A percentile compares a stretch with the other conserved stretches of the same genome.
phyloP scores from a whole-genome alignment of 768 basidiomycete species.

The Tephrocybe sp. region DNA sequence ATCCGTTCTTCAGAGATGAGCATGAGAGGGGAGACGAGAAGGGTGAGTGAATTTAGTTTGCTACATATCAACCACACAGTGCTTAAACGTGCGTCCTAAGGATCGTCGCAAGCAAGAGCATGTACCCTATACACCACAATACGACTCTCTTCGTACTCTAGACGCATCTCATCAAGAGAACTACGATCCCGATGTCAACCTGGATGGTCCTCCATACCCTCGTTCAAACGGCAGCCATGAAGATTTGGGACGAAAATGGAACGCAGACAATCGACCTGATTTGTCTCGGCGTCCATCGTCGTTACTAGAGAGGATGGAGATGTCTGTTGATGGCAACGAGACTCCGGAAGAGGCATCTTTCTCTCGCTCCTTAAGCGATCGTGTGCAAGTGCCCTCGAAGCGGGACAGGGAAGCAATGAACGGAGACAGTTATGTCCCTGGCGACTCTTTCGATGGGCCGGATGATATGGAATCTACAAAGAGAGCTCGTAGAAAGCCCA shows the following conservation, averaged over 20 bases:
- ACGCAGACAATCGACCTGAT: constrained; percentile 11
- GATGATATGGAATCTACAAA: constrained; percentile 21
- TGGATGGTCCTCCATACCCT: neutral
- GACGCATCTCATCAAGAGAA: neutral
- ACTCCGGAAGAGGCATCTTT: constrained; percentile 5
- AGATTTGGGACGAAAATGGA: neutral
- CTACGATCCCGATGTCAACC: neutral
- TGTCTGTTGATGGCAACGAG: constrained; percentile 19
- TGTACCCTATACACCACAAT: neutral
- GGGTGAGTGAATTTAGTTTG: neutral
- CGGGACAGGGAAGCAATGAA: constrained; percentile 36
- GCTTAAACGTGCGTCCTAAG: neutral
- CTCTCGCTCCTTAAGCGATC: constrained; percentile 33
- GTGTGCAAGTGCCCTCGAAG: constrained; percentile 39
- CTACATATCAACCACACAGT: neutral
- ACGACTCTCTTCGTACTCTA: neutral
- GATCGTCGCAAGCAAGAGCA: neutral
- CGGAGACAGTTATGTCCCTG: constrained; percentile 10
- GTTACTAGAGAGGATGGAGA: constrained; percentile 33
- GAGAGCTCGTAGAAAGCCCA: constrained; percentile 28
- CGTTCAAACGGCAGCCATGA: constrained; percentile 1
- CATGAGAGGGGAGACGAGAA: neutral
- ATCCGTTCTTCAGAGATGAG: neutral
- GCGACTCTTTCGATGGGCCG: constrained; percentile 27
- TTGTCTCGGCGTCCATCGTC: constrained; percentile 24